Evolutionary conservation across 2,329 filamentous ascomycete genomes (phyloP).

Genomic region (Cladosporium colombiae): DNA sequence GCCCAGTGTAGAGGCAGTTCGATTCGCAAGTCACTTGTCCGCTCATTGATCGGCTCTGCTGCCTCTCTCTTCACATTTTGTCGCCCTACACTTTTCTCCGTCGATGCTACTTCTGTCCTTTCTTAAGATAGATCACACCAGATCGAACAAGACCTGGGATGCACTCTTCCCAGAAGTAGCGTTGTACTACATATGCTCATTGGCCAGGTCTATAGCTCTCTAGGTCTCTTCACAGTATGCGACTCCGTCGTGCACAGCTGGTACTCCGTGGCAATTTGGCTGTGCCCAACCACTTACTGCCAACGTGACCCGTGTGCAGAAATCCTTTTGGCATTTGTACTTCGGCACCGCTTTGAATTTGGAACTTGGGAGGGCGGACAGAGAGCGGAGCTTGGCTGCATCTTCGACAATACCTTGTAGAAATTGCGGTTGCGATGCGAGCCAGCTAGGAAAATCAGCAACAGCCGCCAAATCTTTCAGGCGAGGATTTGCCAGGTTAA

Average conservation of each 20-base stretch:
- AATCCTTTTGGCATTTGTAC: not conserved
- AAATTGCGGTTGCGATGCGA: not conserved
- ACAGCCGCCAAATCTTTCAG: not conserved
- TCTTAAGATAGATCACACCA: not conserved
- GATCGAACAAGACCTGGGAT: not conserved
- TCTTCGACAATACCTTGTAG: not conserved
- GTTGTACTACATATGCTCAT: too few species aligned
- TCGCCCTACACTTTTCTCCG: not conserved
- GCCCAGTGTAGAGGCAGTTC: not conserved
- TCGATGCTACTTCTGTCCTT: not conserved
- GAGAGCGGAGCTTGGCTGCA: not conserved
- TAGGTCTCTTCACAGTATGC: not conserved
- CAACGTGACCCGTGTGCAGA: not conserved
- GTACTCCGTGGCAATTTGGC: not conserved
- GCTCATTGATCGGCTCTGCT: not conserved
- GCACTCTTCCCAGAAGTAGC: not conserved
- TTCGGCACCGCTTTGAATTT: not conserved
- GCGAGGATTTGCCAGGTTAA: not conserved
- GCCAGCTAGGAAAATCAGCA: slow-evolving; percentile 23
- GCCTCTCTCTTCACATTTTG: not conserved
- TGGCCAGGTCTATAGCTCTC: too few species aligned
- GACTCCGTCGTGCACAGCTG: not conserved
- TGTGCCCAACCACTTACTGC: not conserved
- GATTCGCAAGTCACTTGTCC: not conserved
- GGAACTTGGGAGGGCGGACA: not conserved